Percentiles rank a stretch among this genome's conserved stretches.
Conservation (phyloP, 2,329 filamentous ascomycete species). For the Monascus ruber region DNA sequence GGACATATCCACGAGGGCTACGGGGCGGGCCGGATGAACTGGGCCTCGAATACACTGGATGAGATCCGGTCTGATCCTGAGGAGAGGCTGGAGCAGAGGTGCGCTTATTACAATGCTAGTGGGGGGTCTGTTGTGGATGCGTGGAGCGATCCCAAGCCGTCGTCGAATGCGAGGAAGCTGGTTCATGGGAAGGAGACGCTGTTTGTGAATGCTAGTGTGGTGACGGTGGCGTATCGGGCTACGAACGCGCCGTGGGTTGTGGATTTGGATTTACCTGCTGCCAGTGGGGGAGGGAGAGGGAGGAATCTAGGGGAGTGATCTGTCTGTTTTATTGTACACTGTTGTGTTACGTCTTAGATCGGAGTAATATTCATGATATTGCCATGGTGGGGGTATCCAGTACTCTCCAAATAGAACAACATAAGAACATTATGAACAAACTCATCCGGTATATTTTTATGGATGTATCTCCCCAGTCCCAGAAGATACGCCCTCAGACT, state of each 20-base stretch:
- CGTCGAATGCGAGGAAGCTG: slow-evolving; percentile 17
- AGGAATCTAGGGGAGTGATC: not conserved
- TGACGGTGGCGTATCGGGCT: slow-evolving; percentile 39
- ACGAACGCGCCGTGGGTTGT: slow-evolving; percentile 45
- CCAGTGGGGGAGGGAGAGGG: not conserved
- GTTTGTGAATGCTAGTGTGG: slow-evolving; percentile 49
- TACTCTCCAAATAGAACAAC: too few relatives aligned
- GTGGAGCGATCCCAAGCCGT: not conserved
- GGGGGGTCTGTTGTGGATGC: slow-evolving; percentile 6
- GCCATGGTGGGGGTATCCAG: not conserved
- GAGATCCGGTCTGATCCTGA: slow-evolving; percentile 13
- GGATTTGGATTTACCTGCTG: slow-evolving; percentile 38
- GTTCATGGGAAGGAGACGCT: slow-evolving; percentile 41
- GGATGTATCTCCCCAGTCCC: too few relatives aligned
- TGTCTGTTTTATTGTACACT: not conserved
- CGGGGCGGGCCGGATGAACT: slow-evolving; percentile 31
- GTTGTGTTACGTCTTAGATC: not conserved
- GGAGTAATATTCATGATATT: not conserved
- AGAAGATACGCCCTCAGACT: too few relatives aligned
- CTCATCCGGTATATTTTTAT: too few relatives aligned
- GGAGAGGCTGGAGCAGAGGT: slow-evolving; percentile 19
- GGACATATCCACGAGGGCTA: slow-evolving; percentile 51
- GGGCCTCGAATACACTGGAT: slow-evolving; percentile 9
- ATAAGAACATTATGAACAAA: too few relatives aligned
- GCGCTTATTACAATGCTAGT: slow-evolving; percentile 25